These are phyloP conservation scores for Gelatoporia subvermispora DNA, from an alignment of 768 basidiomycete species.

Conservation along the genomic window DNA sequence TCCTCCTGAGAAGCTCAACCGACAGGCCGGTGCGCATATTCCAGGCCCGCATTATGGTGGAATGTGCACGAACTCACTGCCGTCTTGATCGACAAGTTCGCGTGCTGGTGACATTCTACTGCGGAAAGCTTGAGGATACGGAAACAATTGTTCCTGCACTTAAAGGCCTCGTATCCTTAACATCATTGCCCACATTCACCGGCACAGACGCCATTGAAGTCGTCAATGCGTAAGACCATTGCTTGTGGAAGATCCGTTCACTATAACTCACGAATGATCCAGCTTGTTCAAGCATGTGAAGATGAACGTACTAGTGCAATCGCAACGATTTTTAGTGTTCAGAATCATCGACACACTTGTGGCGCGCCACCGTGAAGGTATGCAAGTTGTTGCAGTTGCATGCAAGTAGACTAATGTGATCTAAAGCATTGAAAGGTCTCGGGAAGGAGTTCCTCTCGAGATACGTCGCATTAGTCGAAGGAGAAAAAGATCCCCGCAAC, in stretches of 20 bases:
- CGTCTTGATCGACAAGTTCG: slow-evolving; percentile 46
- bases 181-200: slow-evolving; percentile 56
- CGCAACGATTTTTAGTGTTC: slow-evolving; percentile 77
- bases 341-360: slow-evolving; percentile 75
- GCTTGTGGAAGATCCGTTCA: not conserved
- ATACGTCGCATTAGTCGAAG: slow-evolving; percentile 81
- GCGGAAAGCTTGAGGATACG: slow-evolving; percentile 80
- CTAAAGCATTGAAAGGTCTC: slow-evolving; percentile 62
- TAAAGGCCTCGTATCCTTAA: slow-evolving; percentile 66
- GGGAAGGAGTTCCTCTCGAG: slow-evolving; percentile 67
- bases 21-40: slow-evolving; percentile 66
- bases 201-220: slow-evolving; percentile 60
- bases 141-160: slow-evolving; percentile 82
- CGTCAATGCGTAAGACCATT: slow-evolving; percentile 49
- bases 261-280: not conserved
- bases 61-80: slow-evolving; percentile 4
- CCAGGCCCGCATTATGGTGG: not conserved
- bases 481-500: slow-evolving; percentile 97
- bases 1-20: slow-evolving; percentile 61
- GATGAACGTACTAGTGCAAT: slow-evolving; percentile 79
- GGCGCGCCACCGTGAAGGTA: slow-evolving; percentile 64
- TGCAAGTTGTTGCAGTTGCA: slow-evolving; percentile 11
- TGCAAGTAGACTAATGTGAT: slow-evolving; percentile 7
- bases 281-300: slow-evolving; percentile 76
- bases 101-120: slow-evolving; percentile 79